phyloP scores from a whole-genome alignment of 1,284 basidiomycete genomes.

The Limonomyces culmigenus region DNA sequence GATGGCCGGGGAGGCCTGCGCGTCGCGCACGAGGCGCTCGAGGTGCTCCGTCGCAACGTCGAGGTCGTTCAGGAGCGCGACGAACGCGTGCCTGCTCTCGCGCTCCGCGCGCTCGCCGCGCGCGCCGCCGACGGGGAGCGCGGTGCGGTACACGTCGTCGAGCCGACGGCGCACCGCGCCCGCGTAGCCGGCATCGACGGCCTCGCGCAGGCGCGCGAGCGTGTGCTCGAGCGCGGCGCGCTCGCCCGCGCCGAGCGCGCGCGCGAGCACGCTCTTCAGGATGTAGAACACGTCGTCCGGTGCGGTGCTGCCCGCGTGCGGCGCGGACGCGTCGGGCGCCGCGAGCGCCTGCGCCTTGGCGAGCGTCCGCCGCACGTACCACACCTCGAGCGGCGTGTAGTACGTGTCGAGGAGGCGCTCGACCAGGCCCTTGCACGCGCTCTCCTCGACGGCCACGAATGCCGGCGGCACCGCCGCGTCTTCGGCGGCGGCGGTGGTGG shows the following conservation, averaged over 20 bases:
- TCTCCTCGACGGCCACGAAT: constrained; percentile 28
- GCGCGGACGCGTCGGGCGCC: constrained; percentile 48
- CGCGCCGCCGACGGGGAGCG: constrained; percentile 22
- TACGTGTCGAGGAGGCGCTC: constrained; percentile 55
- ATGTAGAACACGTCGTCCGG: constrained; percentile 94
- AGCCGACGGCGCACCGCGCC: constrained; percentile 67
- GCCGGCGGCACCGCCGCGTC: not conserved
- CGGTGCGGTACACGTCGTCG: constrained; percentile 70
- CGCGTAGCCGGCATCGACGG: constrained; percentile 70
- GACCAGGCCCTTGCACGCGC: constrained; percentile 41
- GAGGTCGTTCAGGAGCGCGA: constrained; percentile 80
- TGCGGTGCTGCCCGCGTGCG: constrained; percentile 45
- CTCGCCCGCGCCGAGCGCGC: constrained; percentile 63
- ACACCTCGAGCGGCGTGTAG: constrained; percentile 82
- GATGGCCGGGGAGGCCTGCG: constrained; percentile 37
- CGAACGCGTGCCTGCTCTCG: constrained; percentile 63
- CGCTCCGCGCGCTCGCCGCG: constrained; percentile 59
- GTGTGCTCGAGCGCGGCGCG: constrained; percentile 38
- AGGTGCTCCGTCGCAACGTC: constrained; percentile 78
- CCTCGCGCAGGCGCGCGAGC: constrained; percentile 44
- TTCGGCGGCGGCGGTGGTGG: no score
- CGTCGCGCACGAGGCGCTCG: constrained; percentile 63
- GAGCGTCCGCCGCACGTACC: constrained; percentile 44
- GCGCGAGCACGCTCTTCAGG: constrained; percentile 64
- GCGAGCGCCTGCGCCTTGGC: constrained; percentile 55